A percentile compares a stretch with the other conserved stretches of the same genome.
These are phyloP conservation scores for Yarrowia sp. DNA, from an alignment of 805 yeast genomes.

Conservation along the genomic window DNA sequence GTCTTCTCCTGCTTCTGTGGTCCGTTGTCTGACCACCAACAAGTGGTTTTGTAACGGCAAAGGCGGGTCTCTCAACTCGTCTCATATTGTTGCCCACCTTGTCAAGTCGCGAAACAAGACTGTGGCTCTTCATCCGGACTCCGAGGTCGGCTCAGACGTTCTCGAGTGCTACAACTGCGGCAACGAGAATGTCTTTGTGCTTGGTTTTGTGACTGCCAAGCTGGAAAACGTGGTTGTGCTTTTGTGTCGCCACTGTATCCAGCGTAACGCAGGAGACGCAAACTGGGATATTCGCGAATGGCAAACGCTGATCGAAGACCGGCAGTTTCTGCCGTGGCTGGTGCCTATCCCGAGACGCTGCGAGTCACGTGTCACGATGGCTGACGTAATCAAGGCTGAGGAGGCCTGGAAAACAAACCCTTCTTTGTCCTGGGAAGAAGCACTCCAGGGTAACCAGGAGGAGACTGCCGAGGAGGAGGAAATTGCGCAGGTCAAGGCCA, in stretches of 20 bases:
- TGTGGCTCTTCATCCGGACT: constrained; percentile 77
- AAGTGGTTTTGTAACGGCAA: constrained; percentile 91
- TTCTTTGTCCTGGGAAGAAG: constrained; percentile 73
- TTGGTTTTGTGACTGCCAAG: constrained; percentile 89
- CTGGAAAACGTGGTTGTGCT: constrained; percentile 85
- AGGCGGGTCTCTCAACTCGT: constrained; percentile 58
- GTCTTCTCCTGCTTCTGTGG: constrained; percentile 66
- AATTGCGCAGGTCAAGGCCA: constrained; percentile 72
- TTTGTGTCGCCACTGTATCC: constrained; percentile 85
- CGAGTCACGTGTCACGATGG: constrained; percentile 55
- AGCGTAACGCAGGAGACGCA: constrained; percentile 63
- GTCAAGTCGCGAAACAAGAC: constrained; percentile 78
- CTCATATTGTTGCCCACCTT: constrained; percentile 86
- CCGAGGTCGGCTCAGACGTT: constrained; percentile 84
- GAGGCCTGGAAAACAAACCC: constrained; percentile 80
- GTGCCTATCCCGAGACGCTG: constrained; percentile 53
- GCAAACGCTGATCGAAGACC: constrained; percentile 83
- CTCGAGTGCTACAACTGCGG: constrained; percentile 94
- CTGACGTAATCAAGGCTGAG: constrained; percentile 76
- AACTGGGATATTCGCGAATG: constrained; percentile 90
- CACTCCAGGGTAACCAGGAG: constrained; percentile 55
- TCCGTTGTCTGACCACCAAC: constrained; percentile 75
- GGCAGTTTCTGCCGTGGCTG: constrained; percentile 82
- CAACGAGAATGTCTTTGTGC: constrained; percentile 72
- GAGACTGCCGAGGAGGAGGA: constrained; percentile 58